phyloP scores from a whole-genome alignment of 768 basidiomycete species.

The Sarcodon sp. region DNA sequence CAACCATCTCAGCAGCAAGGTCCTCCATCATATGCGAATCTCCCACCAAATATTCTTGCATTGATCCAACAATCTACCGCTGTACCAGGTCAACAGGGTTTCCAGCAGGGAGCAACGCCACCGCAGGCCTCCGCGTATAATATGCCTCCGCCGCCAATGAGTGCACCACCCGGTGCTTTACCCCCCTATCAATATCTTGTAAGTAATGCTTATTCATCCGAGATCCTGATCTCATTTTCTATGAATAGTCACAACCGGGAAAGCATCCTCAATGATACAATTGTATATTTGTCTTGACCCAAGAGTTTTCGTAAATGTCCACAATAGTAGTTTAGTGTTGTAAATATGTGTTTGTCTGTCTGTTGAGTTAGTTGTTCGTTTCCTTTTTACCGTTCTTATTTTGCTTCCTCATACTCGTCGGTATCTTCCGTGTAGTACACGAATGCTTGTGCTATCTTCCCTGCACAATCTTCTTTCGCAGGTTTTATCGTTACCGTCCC shows the following conservation, averaged over 20 bases:
- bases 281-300: too few species aligned
- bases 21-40: conserved; percentile 19
- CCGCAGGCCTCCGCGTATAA: conserved; percentile 16
- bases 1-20: conserved; percentile 17
- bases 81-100: conserved; percentile 18
- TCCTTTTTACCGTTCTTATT: background rate
- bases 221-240: too few species aligned
- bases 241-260: too few species aligned
- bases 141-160: conserved; percentile 28
- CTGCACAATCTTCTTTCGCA: conserved; percentile 55
- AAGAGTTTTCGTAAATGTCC: too few species aligned
- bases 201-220: too few species aligned
- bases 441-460: conserved; percentile 59
- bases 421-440: conserved; percentile 7
- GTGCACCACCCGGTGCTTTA: too few species aligned
- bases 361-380: background rate
- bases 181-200: too few species aligned
- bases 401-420: background rate
- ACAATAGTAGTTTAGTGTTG: background rate
- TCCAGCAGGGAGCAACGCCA: conserved; percentile 18
- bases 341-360: background rate
- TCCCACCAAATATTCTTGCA: conserved; percentile 63
- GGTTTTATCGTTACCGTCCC: conserved; percentile 39
- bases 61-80: conserved; percentile 40
- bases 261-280: too few species aligned